Evolutionary conservation across 768 basidiomycete genomes (phyloP), one percentile per base, ranked within the genome.

Genomic region (Psilocybe azurescens): DNA sequence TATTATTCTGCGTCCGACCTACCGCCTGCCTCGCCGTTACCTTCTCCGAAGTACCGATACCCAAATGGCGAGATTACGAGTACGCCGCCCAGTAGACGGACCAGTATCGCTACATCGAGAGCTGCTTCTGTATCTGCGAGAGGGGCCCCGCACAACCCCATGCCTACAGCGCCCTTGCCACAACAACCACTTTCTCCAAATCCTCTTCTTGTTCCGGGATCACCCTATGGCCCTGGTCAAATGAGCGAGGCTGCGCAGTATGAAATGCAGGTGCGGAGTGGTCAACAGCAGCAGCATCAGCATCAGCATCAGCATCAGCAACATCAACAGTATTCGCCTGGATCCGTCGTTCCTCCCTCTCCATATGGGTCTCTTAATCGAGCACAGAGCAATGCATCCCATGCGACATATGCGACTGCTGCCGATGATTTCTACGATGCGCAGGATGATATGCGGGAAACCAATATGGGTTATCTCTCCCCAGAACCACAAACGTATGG

Each of bases 1-100:
- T 91, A 89, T 68, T 92, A 93, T 70, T 89, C 90, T 18, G 83
- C 79, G 5, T 89, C 83, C 4, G 87, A 90, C 41, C 78, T 92
- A 28, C 88, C 90, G 1, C 68, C 79, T 3, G 80, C 86, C 11
- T 89, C 89, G 4, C 89, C 89, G 0, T 70, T 85, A 47, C 85
- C 88, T 2, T 80, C 80, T 32, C 77, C 86, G 4, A 72, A 78
- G 59, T 84, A 83, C 70, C 78, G 72, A 55, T 79, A 78, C 58
- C 66, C 85, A 1, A 68, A 76, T 38, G 84, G 83, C 6, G 82
- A 84, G 62, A 69, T 82, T 4, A 81, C 78, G 36, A 80, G 71
- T 56, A 78, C 75, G 30, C 79, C 80, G 36, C 80, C 78, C 33
- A 81, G 73, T 67, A 74, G 77, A 50, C 72, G 79, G 57, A 70